These are phyloP conservation scores for Scalesia atractyloides DNA, from an alignment of 129 eudicot genomes.

Conservation along the genomic window DNA sequence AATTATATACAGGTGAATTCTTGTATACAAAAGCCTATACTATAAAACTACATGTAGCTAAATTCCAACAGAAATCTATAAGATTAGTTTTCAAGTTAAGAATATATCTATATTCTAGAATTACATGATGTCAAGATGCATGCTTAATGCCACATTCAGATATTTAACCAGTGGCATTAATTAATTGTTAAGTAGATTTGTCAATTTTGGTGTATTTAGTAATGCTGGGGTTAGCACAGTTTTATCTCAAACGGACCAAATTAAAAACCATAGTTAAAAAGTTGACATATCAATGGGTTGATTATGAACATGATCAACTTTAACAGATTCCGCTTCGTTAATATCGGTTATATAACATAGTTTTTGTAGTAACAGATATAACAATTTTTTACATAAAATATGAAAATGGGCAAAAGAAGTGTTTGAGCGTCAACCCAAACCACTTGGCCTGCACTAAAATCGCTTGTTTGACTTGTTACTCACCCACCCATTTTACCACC, in stretches of 20 bases:
- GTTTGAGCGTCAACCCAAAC: not conserved
- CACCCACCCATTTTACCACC: too few species aligned
- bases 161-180: not conserved
- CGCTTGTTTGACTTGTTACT: not conserved
- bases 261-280: not conserved
- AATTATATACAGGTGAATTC: slow-evolving; percentile 19
- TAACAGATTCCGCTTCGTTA: not conserved
- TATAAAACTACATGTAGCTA: not conserved
- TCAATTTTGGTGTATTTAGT: not conserved
- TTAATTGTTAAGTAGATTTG: not conserved
- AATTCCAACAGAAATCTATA: not conserved
- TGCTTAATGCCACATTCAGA: not conserved
- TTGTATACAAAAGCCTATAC: slow-evolving; percentile 18
- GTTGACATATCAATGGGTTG: too few species aligned
- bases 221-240: not conserved
- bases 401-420: not conserved
- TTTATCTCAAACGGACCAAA: not conserved
- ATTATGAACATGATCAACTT: not conserved
- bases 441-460: not conserved
- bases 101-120: slow-evolving; percentile 14
- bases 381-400: not conserved
- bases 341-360: not conserved
- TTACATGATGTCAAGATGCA: slow-evolving; percentile 16
- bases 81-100: slow-evolving; percentile 20
- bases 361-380: not conserved